Base-by-base conservation (phyloP, 2,329 filamentous ascomycete species). In the Leptosphaerulina australis region DNA sequence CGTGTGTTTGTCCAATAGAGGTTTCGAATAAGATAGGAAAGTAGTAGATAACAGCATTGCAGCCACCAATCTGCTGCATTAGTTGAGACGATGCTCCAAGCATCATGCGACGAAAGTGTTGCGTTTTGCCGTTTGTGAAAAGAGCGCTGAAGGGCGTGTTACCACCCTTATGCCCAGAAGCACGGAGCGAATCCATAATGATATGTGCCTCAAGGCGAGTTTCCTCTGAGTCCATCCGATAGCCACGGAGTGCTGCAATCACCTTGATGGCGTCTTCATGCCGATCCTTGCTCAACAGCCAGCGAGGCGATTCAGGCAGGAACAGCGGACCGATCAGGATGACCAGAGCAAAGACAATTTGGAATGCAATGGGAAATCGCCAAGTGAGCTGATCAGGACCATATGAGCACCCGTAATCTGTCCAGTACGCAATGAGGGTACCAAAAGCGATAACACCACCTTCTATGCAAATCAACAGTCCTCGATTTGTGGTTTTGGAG, bases 251-350 rank as follows among this genome's bases (percentile, higher is more conserved):
- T 5, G 78, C 79, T 10, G 80, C 78, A 24, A 83, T 76, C 11
- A 82, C 79, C 14, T 74, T 72, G 30, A 76, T 74, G 3, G 86
- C 86, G 59, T 88, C 80, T 15, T 85, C 82, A 46, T 81, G 76
- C 8, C 81, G 80, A 62, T 87, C 85, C 71, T 85, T 85, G 62
- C 80, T 79, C 58, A 87, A 76, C 10, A 88, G 80, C 75, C 80
- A 89, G 38, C 86, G 80, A 0, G 86, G 86, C 0, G 81, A 85
- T 68, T 89, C 86, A 2, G 86, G 86, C 4, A 88, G 62, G 41
- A 72, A 67, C 46, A 82, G 85, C 65, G 88, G 83, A 57, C 83
- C 83, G 5, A 74, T 37, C 72, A 81, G 59, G 76, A 81, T 52
- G 74, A 81, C 62, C 14, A 80, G 24, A 30, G 74, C 79, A 54